Evolutionary conservation across 1,139 yeast species (phyloP).

Genomic region (Yamadazyma sp.): DNA sequence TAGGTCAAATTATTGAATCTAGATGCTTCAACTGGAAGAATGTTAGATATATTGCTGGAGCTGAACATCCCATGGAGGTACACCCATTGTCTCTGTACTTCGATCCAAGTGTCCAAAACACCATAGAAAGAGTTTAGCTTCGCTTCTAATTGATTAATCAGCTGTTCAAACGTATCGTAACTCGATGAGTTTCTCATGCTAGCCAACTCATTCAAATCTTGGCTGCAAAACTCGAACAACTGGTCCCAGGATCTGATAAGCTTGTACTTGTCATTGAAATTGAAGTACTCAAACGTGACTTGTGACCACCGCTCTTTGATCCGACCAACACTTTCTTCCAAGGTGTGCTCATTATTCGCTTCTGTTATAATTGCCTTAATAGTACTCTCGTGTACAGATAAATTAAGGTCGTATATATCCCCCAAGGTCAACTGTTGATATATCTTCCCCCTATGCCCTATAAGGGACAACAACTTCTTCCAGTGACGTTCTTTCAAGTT

Average conservation of each 20-base stretch:
- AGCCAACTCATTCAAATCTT: constrained; percentile 59
- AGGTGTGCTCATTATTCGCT: constrained; percentile 72
- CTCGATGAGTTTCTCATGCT: constrained; percentile 77
- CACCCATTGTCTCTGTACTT: constrained; percentile 87
- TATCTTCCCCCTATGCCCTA: constrained; percentile 19
- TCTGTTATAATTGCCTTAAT: constrained; percentile 54
- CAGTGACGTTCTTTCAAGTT: constrained; percentile 71
- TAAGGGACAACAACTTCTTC: constrained; percentile 46
- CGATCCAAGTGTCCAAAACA: constrained; percentile 73
- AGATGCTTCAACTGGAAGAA: constrained; percentile 70
- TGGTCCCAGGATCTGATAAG: constrained; percentile 71
- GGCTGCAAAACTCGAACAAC: constrained; percentile 58
- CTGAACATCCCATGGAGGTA: constrained; percentile 81
- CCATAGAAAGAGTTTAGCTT: constrained; percentile 52
- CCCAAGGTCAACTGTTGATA: constrained; percentile 46
- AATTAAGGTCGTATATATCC: constrained; percentile 60
- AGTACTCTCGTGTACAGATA: constrained; percentile 43
- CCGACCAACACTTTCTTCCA: constrained; percentile 55
- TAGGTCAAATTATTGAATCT: constrained; percentile 65
- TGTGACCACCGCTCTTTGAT: constrained; percentile 53
- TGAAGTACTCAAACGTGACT: constrained; percentile 54
- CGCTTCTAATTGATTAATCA: constrained; percentile 55
- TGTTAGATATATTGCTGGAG: constrained; percentile 55
- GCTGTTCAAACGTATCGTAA: constrained; percentile 61
- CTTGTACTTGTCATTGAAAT: constrained; percentile 52